Base-by-base conservation (phyloP, 148 eudicot species). In the Rhododendron molle region DNA sequence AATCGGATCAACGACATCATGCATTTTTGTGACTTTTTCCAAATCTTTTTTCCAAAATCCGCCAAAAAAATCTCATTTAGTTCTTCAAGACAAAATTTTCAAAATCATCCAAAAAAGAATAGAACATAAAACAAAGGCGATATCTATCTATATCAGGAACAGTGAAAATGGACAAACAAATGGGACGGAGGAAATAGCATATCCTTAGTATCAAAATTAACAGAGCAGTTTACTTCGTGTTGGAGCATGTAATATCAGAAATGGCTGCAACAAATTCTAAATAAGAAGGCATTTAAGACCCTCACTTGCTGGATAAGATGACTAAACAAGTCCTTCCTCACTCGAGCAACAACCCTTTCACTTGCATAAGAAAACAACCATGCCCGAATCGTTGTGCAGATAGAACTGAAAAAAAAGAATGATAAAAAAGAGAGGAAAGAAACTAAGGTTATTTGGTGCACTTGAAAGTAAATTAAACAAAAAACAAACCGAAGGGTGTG, bases 301-400 rank as follows among this genome's bases (percentile, higher is more conserved):
- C 86, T 89, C 87, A 96, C 98, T 88, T 94, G 98, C 71, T 91
- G 86, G 83, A 94, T 74, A 76, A 96, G 95, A 86, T 94, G 98
- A 67, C 92, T 89, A 89, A 94, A 93, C 76, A 96, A 83, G 60
- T 89, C 88, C 91, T 90, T 96, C 85, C 98, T 91, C 83, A 96
- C 86, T 40, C 98, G 89, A 80, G 98, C 98, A 90, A 96, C 98
- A 74, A 96, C 95, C 90, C 95, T 92, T 89, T 96, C 98, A 76
- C 98, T 96, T 9, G 98, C 92, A 62, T 96, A 91, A 84, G 88
- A 89, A 86, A 94, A 96, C 81, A 96, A 86, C 98, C 98, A 96
- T 81, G 95, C 93, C 69, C 96, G 89, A 76, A 96, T 46, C 49
- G 94, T 95, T 85, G 98, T 92, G 89, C 92, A 93, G 20, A 94